Conservation (phyloP, 495 filamentous ascomycete species). For the Hypomontagnella monticulosa region DNA sequence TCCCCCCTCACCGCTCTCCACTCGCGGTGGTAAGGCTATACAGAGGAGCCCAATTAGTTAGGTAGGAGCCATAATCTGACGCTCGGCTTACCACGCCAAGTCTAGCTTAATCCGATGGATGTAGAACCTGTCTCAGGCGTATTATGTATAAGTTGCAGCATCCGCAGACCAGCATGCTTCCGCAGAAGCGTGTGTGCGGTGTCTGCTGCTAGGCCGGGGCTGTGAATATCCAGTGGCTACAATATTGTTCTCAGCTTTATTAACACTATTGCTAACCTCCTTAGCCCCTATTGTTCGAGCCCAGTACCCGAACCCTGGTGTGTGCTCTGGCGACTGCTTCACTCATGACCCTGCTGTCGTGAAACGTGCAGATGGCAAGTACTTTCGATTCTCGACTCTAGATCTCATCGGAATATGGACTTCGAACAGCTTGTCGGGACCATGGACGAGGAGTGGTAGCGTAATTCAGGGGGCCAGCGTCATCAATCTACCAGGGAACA, state of each 20-base stretch:
- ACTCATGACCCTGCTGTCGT: slow-evolving; percentile 65
- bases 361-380: slow-evolving; percentile 63
- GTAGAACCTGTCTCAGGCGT: slow-evolving; percentile 4
- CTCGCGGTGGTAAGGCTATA: slow-evolving; percentile 9
- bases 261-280: slow-evolving; percentile 16
- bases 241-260: slow-evolving; percentile 22
- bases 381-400: slow-evolving; percentile 72
- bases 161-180: slow-evolving; percentile 19
- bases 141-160: slow-evolving; percentile 25
- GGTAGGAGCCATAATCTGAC: slow-evolving; percentile 5
- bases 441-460: slow-evolving; percentile 65
- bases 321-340: slow-evolving; percentile 63
- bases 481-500: slow-evolving; percentile 59
- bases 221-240: not conserved
- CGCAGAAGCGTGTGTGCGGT: slow-evolving; percentile 3
- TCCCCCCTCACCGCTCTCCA: not conserved
- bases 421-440: slow-evolving; percentile 61
- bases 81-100: slow-evolving; percentile 2
- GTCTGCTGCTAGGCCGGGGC: not conserved
- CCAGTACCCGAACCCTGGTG: slow-evolving; percentile 54
- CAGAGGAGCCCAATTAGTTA: not conserved
- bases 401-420: slow-evolving; percentile 64
- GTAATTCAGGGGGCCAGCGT: slow-evolving; percentile 62
- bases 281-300: slow-evolving; percentile 16
- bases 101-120: slow-evolving; percentile 5